A percentile compares a stretch with the other conserved stretches of the same genome.
Conservation (phyloP, 2,329 filamentous ascomycete species). For the Penicillium occitanis region DNA sequence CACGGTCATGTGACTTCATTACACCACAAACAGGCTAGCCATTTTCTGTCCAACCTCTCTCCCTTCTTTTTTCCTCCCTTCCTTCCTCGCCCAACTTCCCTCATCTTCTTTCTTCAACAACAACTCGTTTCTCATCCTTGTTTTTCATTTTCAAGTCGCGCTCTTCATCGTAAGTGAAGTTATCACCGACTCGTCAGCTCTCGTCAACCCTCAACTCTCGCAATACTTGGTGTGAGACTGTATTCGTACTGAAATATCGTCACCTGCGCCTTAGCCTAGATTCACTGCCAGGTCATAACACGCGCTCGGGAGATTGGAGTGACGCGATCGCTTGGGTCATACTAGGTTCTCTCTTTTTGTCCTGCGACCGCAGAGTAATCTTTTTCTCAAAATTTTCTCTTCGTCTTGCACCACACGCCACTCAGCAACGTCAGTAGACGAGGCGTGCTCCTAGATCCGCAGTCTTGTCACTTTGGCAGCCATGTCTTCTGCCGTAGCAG, state of each 20-base stretch:
- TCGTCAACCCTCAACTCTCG: constrained; percentile 12
- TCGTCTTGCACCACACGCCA: neutral
- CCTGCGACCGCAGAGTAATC: constrained; percentile 25
- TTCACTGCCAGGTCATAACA: constrained; percentile 33
- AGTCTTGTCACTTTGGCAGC: constrained; percentile 28
- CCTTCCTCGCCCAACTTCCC: constrained; percentile 21
- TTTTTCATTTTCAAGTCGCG: constrained; percentile 13
- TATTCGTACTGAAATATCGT: constrained; percentile 40
- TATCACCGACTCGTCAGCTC: constrained; percentile 17
- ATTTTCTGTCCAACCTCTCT: constrained; percentile 4
- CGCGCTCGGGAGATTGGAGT: constrained; percentile 39
- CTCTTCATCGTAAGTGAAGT: constrained; percentile 28
- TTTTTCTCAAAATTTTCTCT: constrained; percentile 19
- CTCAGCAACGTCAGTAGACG: constrained; percentile 10
- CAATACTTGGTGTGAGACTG: constrained; percentile 24
- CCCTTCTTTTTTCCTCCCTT: constrained; percentile 22
- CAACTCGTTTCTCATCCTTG: constrained; percentile 6
- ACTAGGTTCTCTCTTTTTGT: constrained; percentile 15
- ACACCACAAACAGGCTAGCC: constrained; percentile 2
- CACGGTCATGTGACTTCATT: constrained; percentile 8
- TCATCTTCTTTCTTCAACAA: neutral
- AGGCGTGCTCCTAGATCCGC: constrained; percentile 11
- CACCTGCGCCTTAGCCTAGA: constrained; percentile 36
- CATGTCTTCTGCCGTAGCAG: constrained; percentile 83
- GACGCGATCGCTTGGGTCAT: constrained; percentile 34